These are phyloP conservation scores for Ehretia macrophylla DNA, from an alignment of 257 asterid genomes.

Conservation along the genomic window DNA sequence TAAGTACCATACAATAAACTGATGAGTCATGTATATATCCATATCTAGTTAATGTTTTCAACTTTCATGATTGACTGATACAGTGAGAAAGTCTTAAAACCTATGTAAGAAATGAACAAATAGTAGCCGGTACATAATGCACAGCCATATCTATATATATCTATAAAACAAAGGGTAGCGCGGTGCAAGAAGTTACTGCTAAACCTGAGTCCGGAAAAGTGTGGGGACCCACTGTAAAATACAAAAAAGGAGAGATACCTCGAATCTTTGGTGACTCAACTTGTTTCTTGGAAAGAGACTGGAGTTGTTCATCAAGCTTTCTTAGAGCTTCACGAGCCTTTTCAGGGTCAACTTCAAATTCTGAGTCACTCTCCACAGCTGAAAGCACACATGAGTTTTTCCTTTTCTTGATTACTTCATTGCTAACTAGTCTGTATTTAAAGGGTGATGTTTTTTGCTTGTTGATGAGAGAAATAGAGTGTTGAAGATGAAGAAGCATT, in stretches of 20 bases:
- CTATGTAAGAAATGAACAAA: too few relatives aligned
- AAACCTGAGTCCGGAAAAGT: too few relatives aligned
- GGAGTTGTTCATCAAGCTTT: conserved; percentile 72
- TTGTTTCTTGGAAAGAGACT: conserved; percentile 39
- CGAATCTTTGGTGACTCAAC: conserved; percentile 37
- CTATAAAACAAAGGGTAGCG: too few relatives aligned
- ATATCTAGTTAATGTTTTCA: too few relatives aligned
- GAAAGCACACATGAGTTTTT: conserved; percentile 1
- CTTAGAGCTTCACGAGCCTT: conserved; percentile 80
- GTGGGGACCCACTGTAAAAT: background rate
- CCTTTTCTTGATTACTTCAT: conserved; percentile 9
- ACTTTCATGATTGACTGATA: too few relatives aligned
- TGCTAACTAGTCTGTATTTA: background rate
- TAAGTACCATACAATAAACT: too few relatives aligned
- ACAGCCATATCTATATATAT: too few relatives aligned
- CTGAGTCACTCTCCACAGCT: conserved; percentile 55
- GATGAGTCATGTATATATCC: too few relatives aligned
- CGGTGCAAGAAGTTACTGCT: too few relatives aligned
- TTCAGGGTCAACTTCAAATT: conserved; percentile 57
- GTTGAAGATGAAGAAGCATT: conserved; percentile 32
- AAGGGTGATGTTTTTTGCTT: conserved; percentile 5
- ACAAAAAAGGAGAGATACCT: conserved; percentile 34
- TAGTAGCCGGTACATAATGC: too few relatives aligned
- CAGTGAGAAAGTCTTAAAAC: too few relatives aligned
- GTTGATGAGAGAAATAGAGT: conserved; percentile 5